These are phyloP conservation scores for Theileria orientalis DNA, from an alignment of 169 alveolate species.

Conservation along the genomic window DNA sequence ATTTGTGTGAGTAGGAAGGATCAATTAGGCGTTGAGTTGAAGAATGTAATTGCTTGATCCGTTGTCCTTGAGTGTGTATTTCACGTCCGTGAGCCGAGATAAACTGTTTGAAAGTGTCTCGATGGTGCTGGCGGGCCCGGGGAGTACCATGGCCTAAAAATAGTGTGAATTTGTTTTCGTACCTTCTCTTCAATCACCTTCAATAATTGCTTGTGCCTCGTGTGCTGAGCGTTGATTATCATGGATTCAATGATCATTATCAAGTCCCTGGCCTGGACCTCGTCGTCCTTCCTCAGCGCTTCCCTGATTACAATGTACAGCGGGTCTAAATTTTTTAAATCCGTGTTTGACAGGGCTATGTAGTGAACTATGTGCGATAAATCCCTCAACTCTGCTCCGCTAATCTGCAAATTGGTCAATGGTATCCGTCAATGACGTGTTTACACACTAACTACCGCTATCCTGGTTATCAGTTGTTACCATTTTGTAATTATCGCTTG, in stretches of 20 bases:
- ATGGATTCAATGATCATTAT: slow-evolving; percentile 41
- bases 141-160: neutral
- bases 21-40: no score
- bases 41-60: neutral
- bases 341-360: slow-evolving; percentile 29
- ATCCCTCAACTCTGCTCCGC: slow-evolving; percentile 10
- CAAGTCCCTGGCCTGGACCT: slow-evolving; percentile 33
- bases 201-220: slow-evolving; percentile 30
- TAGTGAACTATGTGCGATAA: slow-evolving; percentile 45
- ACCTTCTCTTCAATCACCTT: slow-evolving; percentile 23
- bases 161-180: neutral
- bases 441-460: no score
- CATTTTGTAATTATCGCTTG: neutral
- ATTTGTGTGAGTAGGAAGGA: no score
- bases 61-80: slow-evolving; percentile 10
- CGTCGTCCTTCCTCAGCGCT: slow-evolving; percentile 8
- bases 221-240: slow-evolving; percentile 35
- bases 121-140: neutral
- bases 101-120: neutral
- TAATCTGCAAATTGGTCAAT: slow-evolving; percentile 19
- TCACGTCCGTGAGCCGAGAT: neutral
- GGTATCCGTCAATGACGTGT: no score
- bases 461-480: no score
- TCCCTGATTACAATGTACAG: slow-evolving; percentile 26
- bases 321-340: slow-evolving; percentile 27